Base-by-base conservation (phyloP, 1,284 basidiomycete species). In the Cerrena zonata region DNA sequence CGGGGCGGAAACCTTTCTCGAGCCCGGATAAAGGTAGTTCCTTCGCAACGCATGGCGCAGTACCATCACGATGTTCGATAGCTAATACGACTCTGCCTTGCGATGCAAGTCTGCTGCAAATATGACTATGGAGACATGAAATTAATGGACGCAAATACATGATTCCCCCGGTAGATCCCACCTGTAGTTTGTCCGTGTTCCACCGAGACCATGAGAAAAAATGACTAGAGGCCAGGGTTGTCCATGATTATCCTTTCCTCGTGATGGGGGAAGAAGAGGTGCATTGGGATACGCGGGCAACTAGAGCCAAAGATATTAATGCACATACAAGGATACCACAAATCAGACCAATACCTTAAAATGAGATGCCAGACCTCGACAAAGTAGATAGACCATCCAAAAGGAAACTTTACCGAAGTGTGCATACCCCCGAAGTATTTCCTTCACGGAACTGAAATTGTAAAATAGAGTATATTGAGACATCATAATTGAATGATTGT, bases 191-290 rank as follows among this genome's bases (percentile, higher is more conserved):
- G 80, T 86, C 21, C 81, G 71, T 38, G 78, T 81, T 1, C 89
- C 89, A n/a, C 80, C 84, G 11, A 92, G 74, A 18, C 90, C 89
- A 69, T 91, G 89, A 15, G 85, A 89, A 67, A 91, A 91, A 42
- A 91, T 76, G 25, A 89, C 77, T 13, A 91, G 72, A 0, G 87
- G 86, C 80, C 85, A 88, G 39, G 74, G 47, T 18, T 51, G 48
- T 3, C 42, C 39, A 4, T 47, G 44, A 15, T 45, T 42, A 19
- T 53, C 51, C 5, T 36, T 25, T 13, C 45, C 23, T 19, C 38
- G 22, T n/a, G 44, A 25, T 27, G 79, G 76, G 42, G 68, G 61
- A 3, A 79, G 71, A 22, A 84, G 73, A 10, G 79, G 77, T 4
- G 78, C 79, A 53, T 80, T 77, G 2, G 61, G 63, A 57, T 79